Evolutionary conservation across 768 basidiomycete genomes (phyloP), one percentile per base, ranked within the genome.

Genomic region (Rhizopogon vinicolor): DNA sequence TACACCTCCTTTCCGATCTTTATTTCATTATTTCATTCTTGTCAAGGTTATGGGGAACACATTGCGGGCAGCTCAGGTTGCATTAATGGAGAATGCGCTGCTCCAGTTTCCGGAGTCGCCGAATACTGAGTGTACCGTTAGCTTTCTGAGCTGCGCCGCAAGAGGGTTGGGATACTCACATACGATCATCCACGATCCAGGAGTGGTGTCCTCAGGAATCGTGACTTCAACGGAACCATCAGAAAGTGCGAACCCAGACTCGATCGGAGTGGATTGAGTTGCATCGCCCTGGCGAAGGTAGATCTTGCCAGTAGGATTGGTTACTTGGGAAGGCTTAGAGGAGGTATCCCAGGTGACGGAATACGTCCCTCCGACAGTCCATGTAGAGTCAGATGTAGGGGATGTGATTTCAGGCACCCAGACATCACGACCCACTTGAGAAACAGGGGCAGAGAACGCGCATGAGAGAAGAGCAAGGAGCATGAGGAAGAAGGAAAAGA

Each of bases 101-200:
- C 81, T 75, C 51, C 68, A 75, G 61, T 82, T 77, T 33, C 81
- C 81, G 49, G 80, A 82, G 60, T 83, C 80, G 7, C 81, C 81
- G 52, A 81, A 74, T 44, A 83, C 81, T 81, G 35, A 42, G 28
- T 49, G n/a, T 35, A 48, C 42, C 51, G 50, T 42, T 52, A 50
- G 51, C 52, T 44, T 10, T 3, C 25, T 44, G 19, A 39, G 31
- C 28, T 5, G 2, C 12, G 44, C 53, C 2, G 16, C 4, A 29
- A 35, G 9, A 31, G 18, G 5, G 5, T 19, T n/a, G 46, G 31
- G 35, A 42, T 31, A 76, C 78, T 69, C 59, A 79, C 78, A 66
- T 40, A 79, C 74, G 35, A 82, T 58, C 22, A 67, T 68, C 68
- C 79, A 83, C 25, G 60, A 43, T n/a, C 68, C 75, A 13, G 78